Percentiles rank a stretch among this genome's conserved stretches.
Evolutionary conservation across 495 filamentous ascomycete species (phyloP).

Genomic region (Penicillium cinerascens): DNA sequence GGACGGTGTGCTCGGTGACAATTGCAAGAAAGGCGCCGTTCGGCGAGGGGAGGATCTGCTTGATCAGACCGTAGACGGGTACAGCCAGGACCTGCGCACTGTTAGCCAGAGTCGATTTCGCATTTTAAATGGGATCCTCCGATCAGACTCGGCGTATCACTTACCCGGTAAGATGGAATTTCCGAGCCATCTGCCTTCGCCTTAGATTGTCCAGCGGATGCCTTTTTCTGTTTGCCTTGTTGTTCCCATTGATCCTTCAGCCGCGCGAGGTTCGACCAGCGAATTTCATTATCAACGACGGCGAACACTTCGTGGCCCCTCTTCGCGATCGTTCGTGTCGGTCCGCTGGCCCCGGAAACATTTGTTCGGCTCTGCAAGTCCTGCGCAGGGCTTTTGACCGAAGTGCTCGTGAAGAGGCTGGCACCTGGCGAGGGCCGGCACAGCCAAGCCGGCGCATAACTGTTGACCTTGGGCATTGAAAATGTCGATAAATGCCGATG

Average conservation of each 20-base stretch:
- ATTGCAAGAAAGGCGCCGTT: slow-evolving; percentile 76
- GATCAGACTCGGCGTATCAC: neutral
- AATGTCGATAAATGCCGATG: neutral
- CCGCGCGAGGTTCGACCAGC: slow-evolving; percentile 75
- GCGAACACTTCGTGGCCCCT: slow-evolving; percentile 79
- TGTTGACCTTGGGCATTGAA: slow-evolving; percentile 74
- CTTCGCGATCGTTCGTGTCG: slow-evolving; percentile 65
- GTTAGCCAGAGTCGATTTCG: slow-evolving; percentile 12
- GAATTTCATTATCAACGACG: slow-evolving; percentile 77
- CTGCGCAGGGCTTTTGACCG: slow-evolving; percentile 30
- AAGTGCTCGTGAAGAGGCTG: slow-evolving; percentile 57
- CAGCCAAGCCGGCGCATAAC: slow-evolving; percentile 81
- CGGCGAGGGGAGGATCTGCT: slow-evolving; percentile 77
- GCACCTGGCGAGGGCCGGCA: slow-evolving; percentile 69
- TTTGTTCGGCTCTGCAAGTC: slow-evolving; percentile 35
- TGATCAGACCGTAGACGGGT: slow-evolving; percentile 69
- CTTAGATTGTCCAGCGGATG: slow-evolving; percentile 11
- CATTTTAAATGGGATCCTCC: neutral
- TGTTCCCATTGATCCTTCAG: slow-evolving; percentile 71
- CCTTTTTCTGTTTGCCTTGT: slow-evolving; percentile 32
- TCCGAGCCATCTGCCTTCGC: slow-evolving; percentile 2
- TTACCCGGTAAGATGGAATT: slow-evolving; percentile 34
- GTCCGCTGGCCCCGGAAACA: slow-evolving; percentile 44
- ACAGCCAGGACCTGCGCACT: slow-evolving; percentile 60
- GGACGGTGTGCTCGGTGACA: slow-evolving; percentile 76